Evolutionary conservation across 106 monocot species (phyloP).

Genomic region (Apostasia ramifera): DNA sequence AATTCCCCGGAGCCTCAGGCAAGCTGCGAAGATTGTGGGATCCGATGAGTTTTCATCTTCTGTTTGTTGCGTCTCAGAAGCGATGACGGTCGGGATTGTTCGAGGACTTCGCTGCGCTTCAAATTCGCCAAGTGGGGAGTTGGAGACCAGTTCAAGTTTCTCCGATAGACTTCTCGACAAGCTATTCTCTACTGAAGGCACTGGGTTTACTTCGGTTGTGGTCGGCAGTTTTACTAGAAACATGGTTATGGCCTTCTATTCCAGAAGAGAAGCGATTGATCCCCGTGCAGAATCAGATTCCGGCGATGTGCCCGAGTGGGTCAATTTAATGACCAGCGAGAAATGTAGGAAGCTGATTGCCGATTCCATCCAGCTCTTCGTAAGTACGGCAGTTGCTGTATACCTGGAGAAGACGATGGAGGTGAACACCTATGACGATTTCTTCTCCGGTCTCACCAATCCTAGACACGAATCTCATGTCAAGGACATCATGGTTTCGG

Average conservation of each 20-base stretch:
- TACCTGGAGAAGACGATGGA: constrained; percentile 79
- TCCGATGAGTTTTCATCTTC: constrained; percentile 51
- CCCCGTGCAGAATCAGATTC: not conserved
- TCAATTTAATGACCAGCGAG: constrained; percentile 29
- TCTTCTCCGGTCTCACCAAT: constrained; percentile 69
- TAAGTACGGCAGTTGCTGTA: constrained; percentile 55
- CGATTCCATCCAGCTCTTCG: constrained; percentile 49
- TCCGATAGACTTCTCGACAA: constrained; percentile 43
- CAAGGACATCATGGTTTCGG: constrained; percentile 61
- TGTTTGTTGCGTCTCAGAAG: constrained; percentile 45
- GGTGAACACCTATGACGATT: constrained; percentile 55
- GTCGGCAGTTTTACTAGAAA: constrained; percentile 61
- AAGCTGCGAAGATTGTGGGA: constrained; percentile 47
- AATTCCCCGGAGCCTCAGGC: constrained; percentile 46
- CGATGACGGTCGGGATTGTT: constrained; percentile 44
- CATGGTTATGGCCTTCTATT: constrained; percentile 36
- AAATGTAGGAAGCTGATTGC: constrained; percentile 36
- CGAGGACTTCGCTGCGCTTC: constrained; percentile 18
- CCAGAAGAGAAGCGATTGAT: not conserved
- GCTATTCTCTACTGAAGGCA: constrained; percentile 43
- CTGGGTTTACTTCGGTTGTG: constrained; percentile 47
- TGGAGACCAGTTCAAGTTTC: constrained; percentile 18
- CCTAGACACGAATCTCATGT: constrained; percentile 59
- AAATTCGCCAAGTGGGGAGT: not conserved
- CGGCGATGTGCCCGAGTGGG: constrained; percentile 23